phyloP scores from a whole-genome alignment of 345 rosid species.

The Citrus glauca region DNA sequence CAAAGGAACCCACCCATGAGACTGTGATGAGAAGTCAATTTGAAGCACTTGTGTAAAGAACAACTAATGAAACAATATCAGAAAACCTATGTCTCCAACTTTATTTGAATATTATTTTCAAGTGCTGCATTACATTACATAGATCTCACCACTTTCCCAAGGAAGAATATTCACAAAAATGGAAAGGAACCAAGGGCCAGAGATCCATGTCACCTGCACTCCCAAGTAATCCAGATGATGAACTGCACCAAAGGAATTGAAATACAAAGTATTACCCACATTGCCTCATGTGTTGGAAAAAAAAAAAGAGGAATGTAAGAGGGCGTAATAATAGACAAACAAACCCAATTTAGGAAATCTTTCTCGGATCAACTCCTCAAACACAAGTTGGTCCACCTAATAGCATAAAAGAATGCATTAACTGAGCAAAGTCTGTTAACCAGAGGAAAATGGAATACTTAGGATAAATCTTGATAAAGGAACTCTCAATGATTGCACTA shows the following conservation, averaged over 20 bases:
- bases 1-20: slow-evolving; percentile 13
- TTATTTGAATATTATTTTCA: not conserved
- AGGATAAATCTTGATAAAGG: slow-evolving; percentile 10
- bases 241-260: slow-evolving; percentile 76
- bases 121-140: not conserved
- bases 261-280: slow-evolving; percentile 38
- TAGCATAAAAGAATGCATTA: slow-evolving; percentile 13
- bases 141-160: slow-evolving; percentile 91
- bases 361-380: slow-evolving; percentile 91
- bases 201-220: slow-evolving; percentile 98
- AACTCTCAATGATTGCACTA: slow-evolving; percentile 4
- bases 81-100: not conserved
- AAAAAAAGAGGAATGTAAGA: not conserved
- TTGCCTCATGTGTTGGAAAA: slow-evolving; percentile 20
- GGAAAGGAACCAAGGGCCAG: slow-evolving; percentile 97
- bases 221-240: slow-evolving; percentile 99
- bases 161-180: slow-evolving; percentile 95
- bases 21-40: slow-evolving; percentile 3
- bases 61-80: not conserved
- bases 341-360: slow-evolving; percentile 92
- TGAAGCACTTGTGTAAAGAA: not conserved
- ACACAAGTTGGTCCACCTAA: slow-evolving; percentile 97
- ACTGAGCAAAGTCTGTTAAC: not conserved
- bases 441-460: slow-evolving; percentile 8
- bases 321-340: slow-evolving; percentile 33